Evolutionary conservation across 2,329 filamentous ascomycete genomes (phyloP).

Genomic region (Aspergillus aculeatinus): DNA sequence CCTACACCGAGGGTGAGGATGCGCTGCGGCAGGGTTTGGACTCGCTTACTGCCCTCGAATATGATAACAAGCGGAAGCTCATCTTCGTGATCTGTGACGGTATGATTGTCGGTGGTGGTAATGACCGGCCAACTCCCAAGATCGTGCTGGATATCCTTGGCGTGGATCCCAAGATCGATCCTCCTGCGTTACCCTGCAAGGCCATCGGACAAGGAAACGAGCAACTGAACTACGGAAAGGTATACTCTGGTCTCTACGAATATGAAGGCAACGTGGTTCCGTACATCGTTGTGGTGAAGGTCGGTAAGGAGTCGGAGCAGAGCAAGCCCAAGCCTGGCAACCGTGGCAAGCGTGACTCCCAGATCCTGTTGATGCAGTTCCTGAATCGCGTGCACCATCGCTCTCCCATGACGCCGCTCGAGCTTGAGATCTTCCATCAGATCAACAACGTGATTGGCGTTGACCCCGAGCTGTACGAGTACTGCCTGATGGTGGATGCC

Average conservation of each 20-base stretch:
- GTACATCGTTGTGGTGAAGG: conserved; percentile 93
- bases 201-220: conserved; percentile 85
- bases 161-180: conserved; percentile 94
- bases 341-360: conserved; percentile 96
- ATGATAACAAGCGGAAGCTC: conserved; percentile 97
- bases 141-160: conserved; percentile 97
- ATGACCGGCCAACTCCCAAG: conserved; percentile 94
- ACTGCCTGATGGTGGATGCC: conserved; percentile 94
- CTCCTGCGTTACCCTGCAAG: conserved; percentile 89
- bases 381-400: conserved; percentile 96
- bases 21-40: conserved; percentile 89
- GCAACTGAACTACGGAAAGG: conserved; percentile 96
- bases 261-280: conserved; percentile 97
- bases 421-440: conserved; percentile 98
- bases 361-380: conserved; percentile 94
- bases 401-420: conserved; percentile 88
- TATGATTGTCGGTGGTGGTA: conserved; percentile 93
- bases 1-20: conserved; percentile 97
- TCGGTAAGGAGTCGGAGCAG: conserved; percentile 95
- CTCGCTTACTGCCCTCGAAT: conserved; percentile 88
- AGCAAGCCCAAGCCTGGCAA: conserved; percentile 90
- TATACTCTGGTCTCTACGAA: conserved; percentile 97
- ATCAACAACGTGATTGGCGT: conserved; percentile 99
- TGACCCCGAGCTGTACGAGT: conserved; percentile 95
- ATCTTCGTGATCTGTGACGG: conserved; percentile 19